These are phyloP conservation scores for Vanderwaltozyma verrucispora DNA, from an alignment of 805 yeast species.

Conservation along the genomic window DNA sequence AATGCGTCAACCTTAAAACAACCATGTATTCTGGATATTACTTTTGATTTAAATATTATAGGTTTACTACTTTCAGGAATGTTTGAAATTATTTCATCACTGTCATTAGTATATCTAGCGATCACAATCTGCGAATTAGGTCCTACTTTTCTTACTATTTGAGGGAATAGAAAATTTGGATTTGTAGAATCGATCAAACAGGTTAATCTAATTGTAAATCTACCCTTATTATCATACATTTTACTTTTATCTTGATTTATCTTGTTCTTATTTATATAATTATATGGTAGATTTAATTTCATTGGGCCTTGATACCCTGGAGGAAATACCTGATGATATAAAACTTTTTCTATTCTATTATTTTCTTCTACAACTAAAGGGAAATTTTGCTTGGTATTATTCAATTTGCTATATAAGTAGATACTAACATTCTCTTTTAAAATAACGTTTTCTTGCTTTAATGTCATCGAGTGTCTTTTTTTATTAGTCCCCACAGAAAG, in stretches of 20 bases:
- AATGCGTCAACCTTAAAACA: slow-evolving; percentile 59
- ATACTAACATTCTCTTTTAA: too few species aligned
- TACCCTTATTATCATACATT: slow-evolving; percentile 9
- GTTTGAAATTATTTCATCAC: slow-evolving; percentile 58
- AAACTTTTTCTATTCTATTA: neutral
- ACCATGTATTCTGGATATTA: slow-evolving; percentile 88
- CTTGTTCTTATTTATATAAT: neutral
- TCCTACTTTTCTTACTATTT: slow-evolving; percentile 63
- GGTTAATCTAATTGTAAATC: slow-evolving; percentile 50
- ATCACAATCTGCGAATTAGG: slow-evolving; percentile 54
- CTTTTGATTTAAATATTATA: slow-evolving; percentile 82
- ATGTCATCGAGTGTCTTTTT: too few species aligned
- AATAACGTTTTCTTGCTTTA: too few species aligned
- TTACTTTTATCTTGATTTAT: neutral
- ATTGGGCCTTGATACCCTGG: neutral
- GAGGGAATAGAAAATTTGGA: slow-evolving; percentile 72
- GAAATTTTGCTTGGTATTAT: too few species aligned
- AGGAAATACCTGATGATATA: neutral
- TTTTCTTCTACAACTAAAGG: neutral
- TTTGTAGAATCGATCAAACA: slow-evolving; percentile 77
- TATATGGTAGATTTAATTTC: neutral
- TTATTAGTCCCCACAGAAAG: too few species aligned
- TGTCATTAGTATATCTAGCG: slow-evolving; percentile 78
- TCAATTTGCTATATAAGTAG: too few species aligned
- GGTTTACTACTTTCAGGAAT: slow-evolving; percentile 65